phyloP scores from a whole-genome alignment of 495 filamentous ascomycete genomes.

The Filosporella fistucella region DNA sequence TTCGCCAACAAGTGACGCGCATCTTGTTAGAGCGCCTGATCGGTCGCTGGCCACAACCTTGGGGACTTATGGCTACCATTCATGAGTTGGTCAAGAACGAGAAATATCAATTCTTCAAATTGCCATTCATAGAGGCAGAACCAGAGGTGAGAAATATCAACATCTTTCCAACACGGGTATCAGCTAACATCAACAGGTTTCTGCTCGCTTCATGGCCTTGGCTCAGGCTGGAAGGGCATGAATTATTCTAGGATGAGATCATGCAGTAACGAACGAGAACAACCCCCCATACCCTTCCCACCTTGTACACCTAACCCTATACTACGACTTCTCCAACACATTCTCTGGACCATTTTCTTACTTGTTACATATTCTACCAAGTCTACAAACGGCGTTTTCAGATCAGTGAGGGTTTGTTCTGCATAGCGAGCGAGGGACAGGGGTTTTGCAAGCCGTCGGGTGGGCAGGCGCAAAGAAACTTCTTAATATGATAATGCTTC shows the following conservation, averaged over 20 bases:
- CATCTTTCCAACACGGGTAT: not conserved
- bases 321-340: not conserved
- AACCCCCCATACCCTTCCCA: too few species aligned
- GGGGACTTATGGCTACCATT: slow-evolving; percentile 89
- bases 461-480: slow-evolving; percentile 5
- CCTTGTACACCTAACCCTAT: not conserved
- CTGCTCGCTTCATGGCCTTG: slow-evolving; percentile 35
- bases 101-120: slow-evolving; percentile 82
- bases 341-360: slow-evolving; percentile 8
- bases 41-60: slow-evolving; percentile 90
- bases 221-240: too few species aligned
- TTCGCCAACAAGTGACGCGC: slow-evolving; percentile 85
- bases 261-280: too few species aligned
- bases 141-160: slow-evolving; percentile 59
- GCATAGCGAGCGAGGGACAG: slow-evolving; percentile 27
- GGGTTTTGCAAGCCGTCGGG: slow-evolving; percentile 21
- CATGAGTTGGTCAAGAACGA: slow-evolving; percentile 89
- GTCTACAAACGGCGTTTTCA: slow-evolving; percentile 24
- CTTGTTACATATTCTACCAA: slow-evolving; percentile 26
- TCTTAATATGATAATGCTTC: slow-evolving; percentile 25
- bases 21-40: slow-evolving; percentile 83
- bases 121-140: slow-evolving; percentile 84
- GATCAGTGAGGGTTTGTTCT: slow-evolving; percentile 23
- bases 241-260: too few species aligned
- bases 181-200: slow-evolving; percentile 30